Evolutionary conservation across 257 asterid genomes (phyloP).

Genomic region (Scutellaria barbata): DNA sequence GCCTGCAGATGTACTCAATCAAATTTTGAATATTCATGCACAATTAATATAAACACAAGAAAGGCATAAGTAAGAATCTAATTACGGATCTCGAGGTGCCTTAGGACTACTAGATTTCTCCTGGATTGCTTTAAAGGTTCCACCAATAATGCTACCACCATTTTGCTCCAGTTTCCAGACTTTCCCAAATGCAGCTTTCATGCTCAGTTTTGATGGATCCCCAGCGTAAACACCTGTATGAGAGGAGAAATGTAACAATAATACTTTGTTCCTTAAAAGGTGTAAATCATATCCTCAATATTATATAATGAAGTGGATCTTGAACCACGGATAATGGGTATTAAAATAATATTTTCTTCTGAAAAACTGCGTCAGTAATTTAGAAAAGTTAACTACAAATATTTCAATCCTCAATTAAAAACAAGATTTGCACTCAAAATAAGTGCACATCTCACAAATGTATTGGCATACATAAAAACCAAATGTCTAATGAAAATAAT

Average conservation of each 20-base stretch:
- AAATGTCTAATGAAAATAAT: slow-evolving; percentile 13
- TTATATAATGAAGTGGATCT: background rate
- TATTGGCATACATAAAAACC: background rate
- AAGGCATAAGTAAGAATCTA: slow-evolving; percentile 32
- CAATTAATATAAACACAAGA: slow-evolving; percentile 35
- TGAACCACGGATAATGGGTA: slow-evolving; percentile 8
- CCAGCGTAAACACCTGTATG: slow-evolving; percentile 93
- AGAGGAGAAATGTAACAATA: slow-evolving; percentile 19
- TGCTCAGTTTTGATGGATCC: slow-evolving; percentile 92
- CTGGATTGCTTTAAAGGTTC: slow-evolving; percentile 78
- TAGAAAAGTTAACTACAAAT: background rate
- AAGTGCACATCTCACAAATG: background rate
- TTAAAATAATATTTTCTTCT: background rate
- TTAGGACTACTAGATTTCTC: slow-evolving; percentile 61
- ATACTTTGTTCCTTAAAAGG: background rate
- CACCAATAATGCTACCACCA: slow-evolving; percentile 96
- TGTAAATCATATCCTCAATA: slow-evolving; percentile 7
- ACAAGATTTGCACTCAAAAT: background rate
- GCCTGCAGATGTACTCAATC: slow-evolving; percentile 60
- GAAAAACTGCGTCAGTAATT: background rate
- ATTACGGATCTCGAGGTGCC: slow-evolving; percentile 86
- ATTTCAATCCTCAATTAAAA: slow-evolving; percentile 13
- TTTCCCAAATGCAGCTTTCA: slow-evolving; percentile 98
- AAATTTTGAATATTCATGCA: slow-evolving; percentile 31
- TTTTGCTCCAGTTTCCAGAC: slow-evolving; percentile 95